A percentile compares a stretch with the other conserved stretches of the same genome.
Evolutionary conservation across 164 flowering plant species (phyloP).

Genomic region (Platanus orientalis): DNA sequence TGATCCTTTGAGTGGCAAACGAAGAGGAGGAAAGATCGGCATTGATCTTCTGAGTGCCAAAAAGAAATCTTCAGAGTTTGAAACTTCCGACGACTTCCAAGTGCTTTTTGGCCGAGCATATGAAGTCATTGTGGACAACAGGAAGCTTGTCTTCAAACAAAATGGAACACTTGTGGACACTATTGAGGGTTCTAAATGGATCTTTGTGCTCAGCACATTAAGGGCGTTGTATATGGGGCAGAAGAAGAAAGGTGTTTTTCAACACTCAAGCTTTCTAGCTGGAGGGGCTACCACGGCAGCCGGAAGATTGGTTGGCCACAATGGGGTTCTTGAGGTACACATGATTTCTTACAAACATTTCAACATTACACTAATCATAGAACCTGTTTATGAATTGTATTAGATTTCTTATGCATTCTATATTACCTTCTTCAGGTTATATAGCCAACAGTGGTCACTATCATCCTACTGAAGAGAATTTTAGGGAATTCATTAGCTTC

Average conservation of each 20-base stretch:
- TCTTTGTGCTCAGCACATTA: slow-evolving; percentile 71
- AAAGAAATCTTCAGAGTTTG: too few species aligned
- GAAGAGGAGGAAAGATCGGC: too few species aligned
- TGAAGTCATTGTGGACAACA: too few species aligned
- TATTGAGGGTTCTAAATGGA: too few species aligned
- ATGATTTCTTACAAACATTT: neutral
- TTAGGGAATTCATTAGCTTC: slow-evolving; percentile 53
- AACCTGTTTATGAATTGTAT: neutral
- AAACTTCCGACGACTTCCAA: too few species aligned
- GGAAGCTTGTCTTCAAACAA: too few species aligned
- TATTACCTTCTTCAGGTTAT: slow-evolving; percentile 40
- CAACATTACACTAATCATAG: neutral
- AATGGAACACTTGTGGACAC: slow-evolving; percentile 39
- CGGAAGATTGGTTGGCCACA: slow-evolving; percentile 51
- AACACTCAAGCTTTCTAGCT: too few species aligned
- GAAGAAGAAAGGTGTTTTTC: slow-evolving; percentile 72
- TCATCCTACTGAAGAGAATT: slow-evolving; percentile 72
- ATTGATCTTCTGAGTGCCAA: too few species aligned
- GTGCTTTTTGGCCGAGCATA: too few species aligned
- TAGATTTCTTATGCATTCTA: neutral
- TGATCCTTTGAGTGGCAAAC: too few species aligned
- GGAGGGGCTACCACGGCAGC: too few species aligned
- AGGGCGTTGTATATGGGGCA: slow-evolving; percentile 56
- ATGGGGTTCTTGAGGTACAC: slow-evolving; percentile 63
- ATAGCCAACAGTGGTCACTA: too few species aligned